A percentile compares a stretch with the other conserved stretches of the same genome.
Evolutionary conservation across 2,329 filamentous ascomycete species (phyloP).

Genomic region (Pseudocercospora pini-densiflorae): DNA sequence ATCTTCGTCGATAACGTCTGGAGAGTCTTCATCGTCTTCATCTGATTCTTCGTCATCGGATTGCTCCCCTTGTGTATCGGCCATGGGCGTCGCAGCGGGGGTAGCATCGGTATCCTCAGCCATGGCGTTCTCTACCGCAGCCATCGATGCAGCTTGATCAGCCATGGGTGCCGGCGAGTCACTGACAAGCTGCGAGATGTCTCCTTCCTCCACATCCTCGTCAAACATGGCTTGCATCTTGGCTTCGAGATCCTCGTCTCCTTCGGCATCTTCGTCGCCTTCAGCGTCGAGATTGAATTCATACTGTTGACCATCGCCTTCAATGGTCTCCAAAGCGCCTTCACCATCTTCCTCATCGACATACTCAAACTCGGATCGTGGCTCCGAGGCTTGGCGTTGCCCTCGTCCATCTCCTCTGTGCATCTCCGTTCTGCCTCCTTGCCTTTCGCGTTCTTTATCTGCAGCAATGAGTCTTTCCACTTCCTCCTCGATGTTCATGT

Average conservation of each 20-base stretch:
- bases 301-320: slow-evolving; percentile 44
- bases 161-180: slow-evolving; percentile 35
- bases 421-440: slow-evolving; percentile 53
- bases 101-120: slow-evolving; percentile 29
- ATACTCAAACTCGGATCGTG: slow-evolving; percentile 39
- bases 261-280: slow-evolving; percentile 41
- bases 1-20: slow-evolving; percentile 56
- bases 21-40: slow-evolving; percentile 49
- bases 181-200: slow-evolving; percentile 33
- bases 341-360: slow-evolving; percentile 48
- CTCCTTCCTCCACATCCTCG: slow-evolving; percentile 37
- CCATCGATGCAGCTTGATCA: slow-evolving; percentile 34
- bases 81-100: slow-evolving; percentile 28
- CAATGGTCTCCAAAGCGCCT: slow-evolving; percentile 38
- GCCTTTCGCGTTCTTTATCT: slow-evolving; percentile 61
- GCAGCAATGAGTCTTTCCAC: slow-evolving; percentile 74
- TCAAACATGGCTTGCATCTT: slow-evolving; percentile 45
- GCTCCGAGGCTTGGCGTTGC: slow-evolving; percentile 8
- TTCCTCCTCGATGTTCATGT: slow-evolving; percentile 80
- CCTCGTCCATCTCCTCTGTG: slow-evolving; percentile 15
- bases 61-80: slow-evolving; percentile 34
- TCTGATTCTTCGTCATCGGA: slow-evolving; percentile 51
- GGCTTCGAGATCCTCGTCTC: slow-evolving; percentile 40
- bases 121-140: slow-evolving; percentile 29
- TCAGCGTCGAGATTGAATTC: slow-evolving; percentile 44